Conservation (phyloP, 495 filamentous ascomycete species). For the Penicillium silybi region DNA sequence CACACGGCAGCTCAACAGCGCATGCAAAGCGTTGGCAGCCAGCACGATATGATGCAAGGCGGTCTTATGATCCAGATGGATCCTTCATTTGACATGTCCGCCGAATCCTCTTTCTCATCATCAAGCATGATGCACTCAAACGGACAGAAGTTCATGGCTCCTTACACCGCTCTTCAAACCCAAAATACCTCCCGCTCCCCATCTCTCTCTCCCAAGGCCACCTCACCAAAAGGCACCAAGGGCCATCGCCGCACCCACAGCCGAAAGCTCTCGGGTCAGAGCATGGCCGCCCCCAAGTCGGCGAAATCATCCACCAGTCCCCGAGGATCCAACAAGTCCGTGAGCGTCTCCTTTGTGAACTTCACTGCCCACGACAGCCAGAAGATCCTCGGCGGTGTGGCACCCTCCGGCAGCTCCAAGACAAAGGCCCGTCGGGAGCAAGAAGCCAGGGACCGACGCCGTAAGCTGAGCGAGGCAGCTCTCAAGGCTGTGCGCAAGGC, state of each 20-base stretch:
- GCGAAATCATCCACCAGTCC: constrained; percentile 33
- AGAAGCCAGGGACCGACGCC: constrained; percentile 74
- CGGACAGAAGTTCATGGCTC: constrained; percentile 29
- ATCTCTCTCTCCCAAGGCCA: constrained; percentile 37
- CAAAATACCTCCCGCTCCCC: constrained; percentile 32
- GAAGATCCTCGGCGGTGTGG: constrained; percentile 84
- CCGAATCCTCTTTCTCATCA: constrained; percentile 30
- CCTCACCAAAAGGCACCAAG: constrained; percentile 29
- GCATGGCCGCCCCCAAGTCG: constrained; percentile 34
- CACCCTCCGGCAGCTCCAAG: constrained; percentile 85
- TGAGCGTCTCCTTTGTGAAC: constrained; percentile 76
- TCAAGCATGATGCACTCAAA: constrained; percentile 24
- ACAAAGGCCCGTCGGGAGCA: constrained; percentile 88
- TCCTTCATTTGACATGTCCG: constrained; percentile 36
- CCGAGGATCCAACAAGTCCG: constrained; percentile 32
- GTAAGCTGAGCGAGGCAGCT: constrained; percentile 71
- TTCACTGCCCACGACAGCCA: constrained; percentile 79
- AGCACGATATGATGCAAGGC: constrained; percentile 39
- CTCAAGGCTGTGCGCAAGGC: constrained; percentile 68
- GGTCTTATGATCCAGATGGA: constrained; percentile 48
- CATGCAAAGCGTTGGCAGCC: constrained; percentile 28
- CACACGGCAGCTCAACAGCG: constrained; percentile 30
- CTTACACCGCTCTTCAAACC: constrained; percentile 25
- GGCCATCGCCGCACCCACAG: constrained; percentile 30
- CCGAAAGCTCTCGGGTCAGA: constrained; percentile 37